Percentiles rank a stretch among this genome's conserved stretches.
Conservation (phyloP, 805 yeast species). For the Suhomyces faveliae region DNA sequence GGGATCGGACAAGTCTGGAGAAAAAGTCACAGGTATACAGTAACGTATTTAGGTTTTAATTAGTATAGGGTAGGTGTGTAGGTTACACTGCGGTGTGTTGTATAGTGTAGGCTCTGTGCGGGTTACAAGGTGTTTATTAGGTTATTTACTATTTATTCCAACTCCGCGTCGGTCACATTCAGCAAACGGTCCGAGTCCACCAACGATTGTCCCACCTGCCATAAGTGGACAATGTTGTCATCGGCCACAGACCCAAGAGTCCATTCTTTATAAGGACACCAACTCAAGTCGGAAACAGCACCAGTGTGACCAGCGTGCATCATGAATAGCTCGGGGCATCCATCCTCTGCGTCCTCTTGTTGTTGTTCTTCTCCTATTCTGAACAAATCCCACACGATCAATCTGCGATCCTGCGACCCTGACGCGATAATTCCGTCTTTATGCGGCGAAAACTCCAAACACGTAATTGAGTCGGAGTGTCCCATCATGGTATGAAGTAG, state of each 20-base stretch:
- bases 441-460: slow-evolving; percentile 75
- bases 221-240: slow-evolving; percentile 58
- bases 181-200: slow-evolving; percentile 16
- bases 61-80: not conserved
- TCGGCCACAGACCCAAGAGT: slow-evolving; percentile 64
- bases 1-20: no score
- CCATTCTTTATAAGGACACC: slow-evolving; percentile 76
- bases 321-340: slow-evolving; percentile 83
- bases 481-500: slow-evolving; percentile 75
- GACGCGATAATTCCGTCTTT: slow-evolving; percentile 76
- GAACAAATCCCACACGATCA: slow-evolving; percentile 76
- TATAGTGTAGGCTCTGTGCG: no score
- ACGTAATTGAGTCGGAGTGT: slow-evolving; percentile 70
- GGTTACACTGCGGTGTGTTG: no score
- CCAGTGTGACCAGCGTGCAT: slow-evolving; percentile 93
- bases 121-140: no score
- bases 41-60: no score
- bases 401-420: slow-evolving; percentile 73
- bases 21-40: no score
- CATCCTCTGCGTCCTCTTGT: slow-evolving; percentile 88
- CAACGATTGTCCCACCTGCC: slow-evolving; percentile 47
- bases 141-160: slow-evolving; percentile 28
- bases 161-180: slow-evolving; percentile 16
- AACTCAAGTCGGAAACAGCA: slow-evolving; percentile 67
- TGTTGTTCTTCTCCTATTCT: slow-evolving; percentile 82